Conservation (phyloP, 2,329 filamentous ascomycete species). For the Nectriaceae sp. region DNA sequence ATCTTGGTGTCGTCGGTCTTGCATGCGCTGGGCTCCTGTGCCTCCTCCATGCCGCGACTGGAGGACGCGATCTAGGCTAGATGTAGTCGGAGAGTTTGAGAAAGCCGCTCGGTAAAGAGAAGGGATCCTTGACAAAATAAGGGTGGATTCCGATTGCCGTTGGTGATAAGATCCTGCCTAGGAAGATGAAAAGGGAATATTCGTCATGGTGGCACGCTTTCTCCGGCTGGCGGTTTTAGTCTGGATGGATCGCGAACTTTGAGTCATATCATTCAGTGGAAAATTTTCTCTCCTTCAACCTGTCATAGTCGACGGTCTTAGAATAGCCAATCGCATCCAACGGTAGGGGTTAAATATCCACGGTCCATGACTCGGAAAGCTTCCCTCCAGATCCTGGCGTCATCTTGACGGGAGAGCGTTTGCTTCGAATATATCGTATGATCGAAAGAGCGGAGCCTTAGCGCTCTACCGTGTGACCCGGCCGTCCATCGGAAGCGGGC, state of each 20-base stretch:
- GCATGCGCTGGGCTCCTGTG: neutral
- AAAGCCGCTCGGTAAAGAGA: neutral
- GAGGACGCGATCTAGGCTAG: neutral
- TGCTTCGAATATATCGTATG: slow-evolving; percentile 24
- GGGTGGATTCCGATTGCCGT: neutral
- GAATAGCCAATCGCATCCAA: neutral
- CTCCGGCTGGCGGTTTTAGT: too few relatives aligned
- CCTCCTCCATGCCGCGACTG: neutral
- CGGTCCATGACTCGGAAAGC: neutral
- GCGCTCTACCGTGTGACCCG: slow-evolving; percentile 24
- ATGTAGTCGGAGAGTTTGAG: neutral
- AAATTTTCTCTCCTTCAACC: neutral
- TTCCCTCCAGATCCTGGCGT: slow-evolving; percentile 11
- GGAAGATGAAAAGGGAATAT: too few relatives aligned
- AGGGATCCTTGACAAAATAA: neutral
- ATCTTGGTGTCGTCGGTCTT: too few relatives aligned
- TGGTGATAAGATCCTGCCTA: too few relatives aligned
- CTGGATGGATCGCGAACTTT: neutral
- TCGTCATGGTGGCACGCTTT: too few relatives aligned
- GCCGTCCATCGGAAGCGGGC: slow-evolving; percentile 28
- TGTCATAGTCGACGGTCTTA: neutral
- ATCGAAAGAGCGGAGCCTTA: too few relatives aligned
- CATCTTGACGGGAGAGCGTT: slow-evolving; percentile 5
- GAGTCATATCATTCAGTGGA: neutral
- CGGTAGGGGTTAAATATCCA: too few relatives aligned